phyloP scores from a whole-genome alignment of 2,329 filamentous ascomycete genomes.

The Paraphaeosphaeria sporulosa region DNA sequence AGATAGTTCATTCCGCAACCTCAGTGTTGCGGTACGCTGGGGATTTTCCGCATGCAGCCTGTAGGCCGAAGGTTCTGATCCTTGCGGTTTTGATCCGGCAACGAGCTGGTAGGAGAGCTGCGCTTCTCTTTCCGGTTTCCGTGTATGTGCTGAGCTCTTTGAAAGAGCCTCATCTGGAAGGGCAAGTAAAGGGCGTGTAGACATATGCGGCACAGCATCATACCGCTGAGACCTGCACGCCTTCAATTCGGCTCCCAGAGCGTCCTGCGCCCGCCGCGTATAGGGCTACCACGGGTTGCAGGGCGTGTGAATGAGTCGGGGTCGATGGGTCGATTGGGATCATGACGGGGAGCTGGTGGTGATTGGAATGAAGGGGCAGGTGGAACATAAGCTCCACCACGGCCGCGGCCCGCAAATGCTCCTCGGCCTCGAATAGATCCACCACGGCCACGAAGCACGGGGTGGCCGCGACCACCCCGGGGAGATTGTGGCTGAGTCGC shows the following conservation, averaged over 20 bases:
- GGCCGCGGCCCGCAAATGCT: constrained; percentile 40
- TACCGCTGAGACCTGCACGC: background rate
- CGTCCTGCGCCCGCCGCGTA: constrained; percentile 46
- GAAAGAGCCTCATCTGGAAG: background rate
- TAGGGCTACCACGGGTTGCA: constrained; percentile 33
- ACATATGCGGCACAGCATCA: background rate
- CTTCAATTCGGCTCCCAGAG: constrained; percentile 51
- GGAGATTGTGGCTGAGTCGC: constrained; percentile 37
- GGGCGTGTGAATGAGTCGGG: constrained; percentile 51
- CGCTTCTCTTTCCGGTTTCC: background rate
- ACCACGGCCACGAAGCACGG: constrained; percentile 33
- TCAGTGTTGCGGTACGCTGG: background rate
- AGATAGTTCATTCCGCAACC: background rate
- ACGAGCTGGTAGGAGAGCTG: background rate
- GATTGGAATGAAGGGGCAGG: constrained; percentile 37
- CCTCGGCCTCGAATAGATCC: constrained; percentile 36
- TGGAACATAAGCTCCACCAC: constrained; percentile 40
- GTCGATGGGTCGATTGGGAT: constrained; percentile 49
- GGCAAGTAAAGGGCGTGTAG: background rate
- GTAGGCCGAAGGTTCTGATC: background rate
- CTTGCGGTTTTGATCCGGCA: background rate
- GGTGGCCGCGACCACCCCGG: constrained; percentile 43
- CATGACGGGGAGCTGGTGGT: constrained; percentile 37
- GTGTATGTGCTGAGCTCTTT: background rate
- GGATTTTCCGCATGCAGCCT: background rate